Conservation (phyloP, 1,284 basidiomycete species). For the Pseudozyma tsukubaensis region DNA sequence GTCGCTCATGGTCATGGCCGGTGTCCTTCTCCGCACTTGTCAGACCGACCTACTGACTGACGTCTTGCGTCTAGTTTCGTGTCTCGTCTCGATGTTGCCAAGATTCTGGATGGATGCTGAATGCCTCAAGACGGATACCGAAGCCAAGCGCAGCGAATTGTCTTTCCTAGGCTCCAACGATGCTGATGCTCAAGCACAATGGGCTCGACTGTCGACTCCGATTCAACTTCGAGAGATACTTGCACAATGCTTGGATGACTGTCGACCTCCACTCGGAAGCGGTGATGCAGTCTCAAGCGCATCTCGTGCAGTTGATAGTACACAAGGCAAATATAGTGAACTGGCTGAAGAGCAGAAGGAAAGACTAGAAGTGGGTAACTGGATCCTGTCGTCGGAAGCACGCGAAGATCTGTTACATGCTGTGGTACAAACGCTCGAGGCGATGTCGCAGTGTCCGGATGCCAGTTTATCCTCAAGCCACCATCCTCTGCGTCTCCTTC, state of each 20-base stretch:
- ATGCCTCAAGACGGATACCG: slow-evolving; percentile 22
- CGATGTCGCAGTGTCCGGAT: slow-evolving; percentile 25
- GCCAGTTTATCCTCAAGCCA: slow-evolving; percentile 9
- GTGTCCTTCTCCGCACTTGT: slow-evolving; percentile 41
- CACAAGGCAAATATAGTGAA: neutral
- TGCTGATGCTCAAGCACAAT: neutral
- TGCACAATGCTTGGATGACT: slow-evolving; percentile 40
- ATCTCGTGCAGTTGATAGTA: neutral
- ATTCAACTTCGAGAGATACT: slow-evolving; percentile 31
- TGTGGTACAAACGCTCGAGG: slow-evolving; percentile 25
- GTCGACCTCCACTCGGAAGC: slow-evolving; percentile 1
- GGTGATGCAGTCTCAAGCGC: neutral
- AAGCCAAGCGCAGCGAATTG: slow-evolving; percentile 19
- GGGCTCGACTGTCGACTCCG: slow-evolving; percentile 24
- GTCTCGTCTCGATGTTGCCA: slow-evolving; percentile 27
- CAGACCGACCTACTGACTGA: slow-evolving; percentile 42
- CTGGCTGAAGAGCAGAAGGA: neutral
- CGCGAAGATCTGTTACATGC: slow-evolving; percentile 35
- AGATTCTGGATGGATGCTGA: slow-evolving; percentile 38
- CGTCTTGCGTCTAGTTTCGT: slow-evolving; percentile 37
- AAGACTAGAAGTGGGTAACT: slow-evolving; percentile 2
- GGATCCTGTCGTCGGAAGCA: slow-evolving; percentile 21
- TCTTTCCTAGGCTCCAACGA: slow-evolving; percentile 16
- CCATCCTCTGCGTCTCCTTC: slow-evolving; percentile 27
- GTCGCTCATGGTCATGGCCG: slow-evolving; percentile 38